A percentile compares a stretch with the other conserved stretches of the same genome.
These are phyloP conservation scores for Populus pruinosa DNA, from an alignment of 345 rosid species.

Conservation along the genomic window DNA sequence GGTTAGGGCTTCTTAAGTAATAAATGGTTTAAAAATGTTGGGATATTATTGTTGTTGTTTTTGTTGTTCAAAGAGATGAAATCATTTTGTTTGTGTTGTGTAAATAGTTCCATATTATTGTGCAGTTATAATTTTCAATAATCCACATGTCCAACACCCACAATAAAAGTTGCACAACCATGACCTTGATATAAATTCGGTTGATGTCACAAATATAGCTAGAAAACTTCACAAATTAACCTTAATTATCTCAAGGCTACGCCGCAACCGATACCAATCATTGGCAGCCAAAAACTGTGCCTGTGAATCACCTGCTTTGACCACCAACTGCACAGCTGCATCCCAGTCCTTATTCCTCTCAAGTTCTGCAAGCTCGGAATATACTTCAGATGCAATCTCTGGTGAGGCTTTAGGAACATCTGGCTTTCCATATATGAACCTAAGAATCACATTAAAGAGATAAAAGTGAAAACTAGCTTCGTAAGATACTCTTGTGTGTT, in stretches of 20 bases:
- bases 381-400: conserved; percentile 57
- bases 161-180: too few species aligned
- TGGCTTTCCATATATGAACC: conserved; percentile 91
- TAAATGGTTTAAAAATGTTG: too few species aligned
- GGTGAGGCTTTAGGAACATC: conserved; percentile 79
- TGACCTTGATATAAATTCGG: too few species aligned
- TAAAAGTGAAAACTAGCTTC: conserved; percentile 1
- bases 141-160: too few species aligned
- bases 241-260: conserved; percentile 96
- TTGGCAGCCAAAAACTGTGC: conserved; percentile 63
- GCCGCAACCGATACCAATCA: conserved; percentile 83
- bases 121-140: too few species aligned
- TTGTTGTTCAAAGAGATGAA: too few species aligned
- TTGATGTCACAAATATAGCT: background rate
- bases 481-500: background rate
- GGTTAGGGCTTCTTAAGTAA: too few species aligned
- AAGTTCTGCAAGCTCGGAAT: conserved; percentile 56
- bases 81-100: too few species aligned
- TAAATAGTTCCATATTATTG: too few species aligned
- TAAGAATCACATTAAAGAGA: conserved; percentile 22
- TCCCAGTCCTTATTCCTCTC: conserved; percentile 66
- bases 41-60: too few species aligned
- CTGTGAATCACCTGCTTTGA: conserved; percentile 70
- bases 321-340: conserved; percentile 72
- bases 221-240: conserved; percentile 31